These are phyloP conservation scores for Aspergillus sp. DNA, from an alignment of 2,329 filamentous ascomycete genomes.

Conservation along the genomic window DNA sequence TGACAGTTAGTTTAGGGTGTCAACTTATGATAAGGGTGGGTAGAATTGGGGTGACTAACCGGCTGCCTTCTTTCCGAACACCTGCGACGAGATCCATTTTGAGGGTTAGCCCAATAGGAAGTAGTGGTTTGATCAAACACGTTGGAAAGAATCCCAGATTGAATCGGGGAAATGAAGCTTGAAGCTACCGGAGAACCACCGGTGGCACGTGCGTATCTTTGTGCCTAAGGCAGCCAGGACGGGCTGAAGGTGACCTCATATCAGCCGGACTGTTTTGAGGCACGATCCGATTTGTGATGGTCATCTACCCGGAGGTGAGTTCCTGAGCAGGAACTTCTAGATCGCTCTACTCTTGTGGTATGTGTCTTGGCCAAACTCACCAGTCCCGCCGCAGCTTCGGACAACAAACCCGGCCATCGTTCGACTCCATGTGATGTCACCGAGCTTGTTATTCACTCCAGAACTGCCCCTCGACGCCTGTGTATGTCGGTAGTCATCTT, in stretches of 20 bases:
- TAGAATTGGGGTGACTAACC: slow-evolving; percentile 45
- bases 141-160: not conserved
- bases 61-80: slow-evolving; percentile 84
- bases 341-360: not conserved
- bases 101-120: slow-evolving; percentile 10
- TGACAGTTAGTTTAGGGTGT: slow-evolving; percentile 13
- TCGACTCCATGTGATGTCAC: slow-evolving; percentile 16
- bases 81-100: slow-evolving; percentile 90
- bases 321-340: not conserved
- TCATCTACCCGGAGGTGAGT: not conserved
- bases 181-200: not conserved
- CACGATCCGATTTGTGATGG: not conserved
- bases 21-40: not conserved
- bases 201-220: slow-evolving; percentile 23
- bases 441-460: slow-evolving; percentile 17
- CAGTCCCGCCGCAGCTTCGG: not conserved
- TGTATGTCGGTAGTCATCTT: slow-evolving; percentile 5
- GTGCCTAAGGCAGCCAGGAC: slow-evolving; percentile 19
- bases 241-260: slow-evolving; percentile 22
- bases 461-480: slow-evolving; percentile 21
- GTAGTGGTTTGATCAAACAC: not conserved
- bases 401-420: slow-evolving; percentile 10
- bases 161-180: not conserved
- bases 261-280: not conserved
- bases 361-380: slow-evolving; percentile 10